phyloP scores from a whole-genome alignment of 805 yeast genomes.

The Sungouiozyma intestinalis region DNA sequence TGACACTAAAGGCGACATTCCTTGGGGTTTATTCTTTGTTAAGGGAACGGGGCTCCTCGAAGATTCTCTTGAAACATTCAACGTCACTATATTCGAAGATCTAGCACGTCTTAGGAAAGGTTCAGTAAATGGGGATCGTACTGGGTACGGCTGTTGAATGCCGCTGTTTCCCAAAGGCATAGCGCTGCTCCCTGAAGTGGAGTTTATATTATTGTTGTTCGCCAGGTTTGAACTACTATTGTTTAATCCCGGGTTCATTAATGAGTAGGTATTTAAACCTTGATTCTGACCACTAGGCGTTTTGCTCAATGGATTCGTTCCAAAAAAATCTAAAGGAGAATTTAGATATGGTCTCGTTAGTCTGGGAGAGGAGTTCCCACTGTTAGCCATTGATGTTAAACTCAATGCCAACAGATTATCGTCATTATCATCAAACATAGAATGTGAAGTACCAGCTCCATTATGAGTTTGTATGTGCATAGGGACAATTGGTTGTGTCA shows the following conservation, averaged over 20 bases:
- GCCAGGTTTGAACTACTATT: not conserved
- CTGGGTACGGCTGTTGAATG: conserved; percentile 1
- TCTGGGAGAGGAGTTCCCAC: conserved; percentile 28
- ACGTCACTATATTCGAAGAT: conserved; percentile 26
- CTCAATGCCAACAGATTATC: conserved; percentile 29
- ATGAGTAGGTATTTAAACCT: not conserved
- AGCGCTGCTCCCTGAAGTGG: not conserved
- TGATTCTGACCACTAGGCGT: conserved; percentile 2
- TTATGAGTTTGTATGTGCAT: not conserved
- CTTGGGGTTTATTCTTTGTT: conserved; percentile 4
- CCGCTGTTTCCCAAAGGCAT: not conserved
- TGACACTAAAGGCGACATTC: not conserved
- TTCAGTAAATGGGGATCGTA: conserved; percentile 10
- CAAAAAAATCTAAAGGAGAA: conserved; percentile 15
- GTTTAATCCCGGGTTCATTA: not conserved
- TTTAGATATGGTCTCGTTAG: conserved; percentile 20
- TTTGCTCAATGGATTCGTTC: conserved; percentile 7
- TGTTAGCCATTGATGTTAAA: conserved; percentile 29
- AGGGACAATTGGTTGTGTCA: not conserved
- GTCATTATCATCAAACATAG: conserved; percentile 22
- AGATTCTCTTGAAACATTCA: conserved; percentile 26
- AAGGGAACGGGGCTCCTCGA: conserved; percentile 23
- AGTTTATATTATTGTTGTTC: not conserved
- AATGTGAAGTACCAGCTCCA: not conserved
- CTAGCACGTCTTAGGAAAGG: conserved; percentile 23